Percentiles rank a stretch among this genome's conserved stretches.
Conservation (phyloP, 805 yeast species). For the Candida krabiensis region DNA sequence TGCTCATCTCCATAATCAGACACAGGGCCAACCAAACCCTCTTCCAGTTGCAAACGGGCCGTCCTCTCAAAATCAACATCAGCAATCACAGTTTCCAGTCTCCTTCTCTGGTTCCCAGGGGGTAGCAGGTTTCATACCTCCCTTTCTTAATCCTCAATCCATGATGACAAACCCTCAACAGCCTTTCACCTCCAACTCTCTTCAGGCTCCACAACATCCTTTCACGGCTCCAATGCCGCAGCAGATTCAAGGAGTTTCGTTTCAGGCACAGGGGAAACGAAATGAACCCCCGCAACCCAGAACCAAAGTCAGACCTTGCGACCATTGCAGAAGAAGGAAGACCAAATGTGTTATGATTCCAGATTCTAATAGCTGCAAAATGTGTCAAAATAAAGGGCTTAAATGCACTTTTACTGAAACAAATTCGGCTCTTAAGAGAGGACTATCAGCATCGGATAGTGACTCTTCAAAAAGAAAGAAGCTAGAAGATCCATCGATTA, state of each 20-base stretch:
- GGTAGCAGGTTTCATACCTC: conserved; percentile 13
- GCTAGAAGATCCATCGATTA: conserved; percentile 35
- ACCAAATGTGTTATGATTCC: conserved; percentile 75
- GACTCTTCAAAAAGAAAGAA: conserved; percentile 29
- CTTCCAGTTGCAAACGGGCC: conserved; percentile 2
- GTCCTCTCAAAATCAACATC: conserved; percentile 5
- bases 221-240: conserved; percentile 11
- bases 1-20: conserved; percentile 5
- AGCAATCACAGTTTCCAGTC: conserved; percentile 2
- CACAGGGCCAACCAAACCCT: conserved; percentile 4
- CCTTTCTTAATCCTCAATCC: conserved; percentile 14
- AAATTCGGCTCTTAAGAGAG: conserved; percentile 41
- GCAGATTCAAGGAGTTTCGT: neutral
- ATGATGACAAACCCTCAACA: conserved; percentile 13
- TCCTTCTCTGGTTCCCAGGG: conserved; percentile 9
- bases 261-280: conserved; percentile 12
- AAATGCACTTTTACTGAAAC: conserved; percentile 74
- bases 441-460: conserved; percentile 29
- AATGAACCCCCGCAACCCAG: conserved; percentile 39
- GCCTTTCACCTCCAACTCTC: conserved; percentile 7
- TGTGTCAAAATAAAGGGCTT: conserved; percentile 72
- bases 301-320: conserved; percentile 65
- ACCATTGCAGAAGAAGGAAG: conserved; percentile 78
- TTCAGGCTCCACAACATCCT: conserved; percentile 7
- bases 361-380: conserved; percentile 62